Percentiles rank a stretch among this genome's conserved stretches.
phyloP scores from a whole-genome alignment of 441 rosid genomes.

The Jatropha multifida region DNA sequence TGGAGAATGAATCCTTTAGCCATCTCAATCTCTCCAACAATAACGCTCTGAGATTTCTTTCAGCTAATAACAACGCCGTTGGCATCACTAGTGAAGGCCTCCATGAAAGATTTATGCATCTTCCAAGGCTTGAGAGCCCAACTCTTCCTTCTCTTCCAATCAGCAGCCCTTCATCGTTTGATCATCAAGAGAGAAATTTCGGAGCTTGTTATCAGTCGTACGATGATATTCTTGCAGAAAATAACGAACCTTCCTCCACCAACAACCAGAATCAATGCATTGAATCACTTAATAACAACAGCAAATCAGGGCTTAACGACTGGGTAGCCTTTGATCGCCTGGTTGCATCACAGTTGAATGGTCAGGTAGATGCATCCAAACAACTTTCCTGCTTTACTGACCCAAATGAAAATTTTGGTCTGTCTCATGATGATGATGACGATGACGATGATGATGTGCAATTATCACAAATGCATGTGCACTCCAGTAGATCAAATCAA shows the following conservation, averaged over 20 bases:
- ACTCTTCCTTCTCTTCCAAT: conserved; percentile 30
- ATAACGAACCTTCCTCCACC: conserved; percentile 26
- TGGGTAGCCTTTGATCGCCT: conserved; percentile 86
- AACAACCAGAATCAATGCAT: conserved; percentile 19
- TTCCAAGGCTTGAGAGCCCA: conserved; percentile 69
- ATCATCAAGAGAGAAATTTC: conserved; percentile 35
- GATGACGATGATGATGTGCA: conserved; percentile 32
- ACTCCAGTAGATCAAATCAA: conserved; percentile 35
- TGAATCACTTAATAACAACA: not conserved
- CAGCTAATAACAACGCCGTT: not conserved
- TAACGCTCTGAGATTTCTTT: conserved; percentile 24
- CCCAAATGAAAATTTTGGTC: conserved; percentile 39
- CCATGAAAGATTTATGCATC: conserved; percentile 57
- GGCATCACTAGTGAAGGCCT: conserved; percentile 29
- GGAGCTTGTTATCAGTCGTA: conserved; percentile 37
- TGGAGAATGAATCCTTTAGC: conserved; percentile 42
- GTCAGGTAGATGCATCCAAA: conserved; percentile 37
- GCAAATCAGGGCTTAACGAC: conserved; percentile 38
- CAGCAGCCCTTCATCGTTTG: conserved; percentile 31
- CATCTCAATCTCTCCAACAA: conserved; percentile 23
- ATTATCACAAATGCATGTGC: conserved; percentile 35
- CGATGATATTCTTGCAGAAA: conserved; percentile 36
- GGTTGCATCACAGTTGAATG: conserved; percentile 79
- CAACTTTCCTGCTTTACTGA: conserved; percentile 42
- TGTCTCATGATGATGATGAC: conserved; percentile 30